Evolutionary conservation across 2,329 filamentous ascomycete genomes (phyloP), one percentile per base, ranked within the genome.

Genomic region (Ciborinia camelliae): DNA sequence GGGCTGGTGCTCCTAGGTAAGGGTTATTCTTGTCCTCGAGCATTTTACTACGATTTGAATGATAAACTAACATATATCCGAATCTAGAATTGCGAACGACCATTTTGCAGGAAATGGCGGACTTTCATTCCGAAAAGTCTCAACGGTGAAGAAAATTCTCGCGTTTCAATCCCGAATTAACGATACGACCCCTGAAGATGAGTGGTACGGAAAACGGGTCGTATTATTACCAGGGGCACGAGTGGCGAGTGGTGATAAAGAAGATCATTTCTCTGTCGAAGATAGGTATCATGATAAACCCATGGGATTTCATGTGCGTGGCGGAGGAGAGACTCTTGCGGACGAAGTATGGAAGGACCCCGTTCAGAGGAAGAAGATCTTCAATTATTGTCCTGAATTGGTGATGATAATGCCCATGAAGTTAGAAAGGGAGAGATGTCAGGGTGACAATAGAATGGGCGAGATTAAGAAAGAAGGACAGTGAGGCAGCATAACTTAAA

Each of bases 321-420:
- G 80, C 41, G 78, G 81, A 6, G 81, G 82, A 41, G 70, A 65
- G 4, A 68, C 74, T 15, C 74, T 84, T 4, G 70, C 77, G 26
- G 77, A 78, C 28, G 75, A 71, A 2, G 79, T 84, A 15, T 85
- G 83, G 83, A 78, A 77, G 63, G 74, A 81, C 57, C 74, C 73
- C 2, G 70, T 68, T 4, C 76, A 78, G 66, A 76, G 83, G 39
- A 77, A 79, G 68, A 73, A 77, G 62, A 83, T 84, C 28, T 81
- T 84, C 67, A 76, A 80, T 20, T 86, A 85, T 73, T 86, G 84
- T 68, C 84, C 83, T 1, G 83, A 86, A 72, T 71, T 86, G 28
- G 79, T 76, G 67, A 76, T 85, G 73, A 81, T 84, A 65, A 79
- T 85, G 78, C 79, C 82, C 60, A 85, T 86, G 83, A 84, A 84